Evolutionary conservation across 2,329 filamentous ascomycete genomes (phyloP), one percentile per base, ranked within the genome.

Genomic region (Hypocreales sp.): DNA sequence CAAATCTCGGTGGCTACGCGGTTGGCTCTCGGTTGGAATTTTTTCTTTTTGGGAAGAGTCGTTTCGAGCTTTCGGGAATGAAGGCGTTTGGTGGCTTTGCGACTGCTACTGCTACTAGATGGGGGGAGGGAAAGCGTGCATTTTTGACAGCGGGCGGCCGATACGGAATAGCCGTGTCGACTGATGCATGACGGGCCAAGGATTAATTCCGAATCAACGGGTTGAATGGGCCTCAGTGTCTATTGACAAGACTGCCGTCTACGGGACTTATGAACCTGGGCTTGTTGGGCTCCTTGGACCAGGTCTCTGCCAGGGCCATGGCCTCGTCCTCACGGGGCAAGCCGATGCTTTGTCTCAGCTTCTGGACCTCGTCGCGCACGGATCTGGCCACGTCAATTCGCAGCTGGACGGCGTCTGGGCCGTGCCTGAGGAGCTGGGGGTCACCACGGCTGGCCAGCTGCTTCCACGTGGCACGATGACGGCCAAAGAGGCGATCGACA

Each of bases 271-370:
- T 61, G 40, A 62, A 68, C 30, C 51, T 57, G 29, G 57, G 57
- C 24, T 55, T 49, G 19, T 49, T 48, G 11, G 58, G 60, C 33
- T 69, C 65, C 26, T 55, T 55, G 3, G 67, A 59, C 77, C 82
- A 95, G 2, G 84, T 93, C 51, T 87, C 80, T 0, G 79, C 82
- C 16, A 86, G 54, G 7, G 73, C 78, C 25, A 74, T 67, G 38
- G 79, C 75, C 0, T 79, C 74, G 40, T 92, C 81, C 33, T 92
- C 83, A n/a, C 39, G 39, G 1, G 79, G 68, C 35, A 79, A 71
- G 1, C 84, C 86, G 31, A 79, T 57, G 24, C 64, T 64, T 36
- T 70, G 63, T 35, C 87, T 67, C 14, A 95, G 64, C 41, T 82
- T 81, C 27, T 87, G 53, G 3, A 98, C 77, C 47, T 92, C 79